A percentile compares a stretch with the other conserved stretches of the same genome.
Evolutionary conservation across 208 protist genomes (phyloP).

Genomic region (Acanthamoeba castellanii): DNA sequence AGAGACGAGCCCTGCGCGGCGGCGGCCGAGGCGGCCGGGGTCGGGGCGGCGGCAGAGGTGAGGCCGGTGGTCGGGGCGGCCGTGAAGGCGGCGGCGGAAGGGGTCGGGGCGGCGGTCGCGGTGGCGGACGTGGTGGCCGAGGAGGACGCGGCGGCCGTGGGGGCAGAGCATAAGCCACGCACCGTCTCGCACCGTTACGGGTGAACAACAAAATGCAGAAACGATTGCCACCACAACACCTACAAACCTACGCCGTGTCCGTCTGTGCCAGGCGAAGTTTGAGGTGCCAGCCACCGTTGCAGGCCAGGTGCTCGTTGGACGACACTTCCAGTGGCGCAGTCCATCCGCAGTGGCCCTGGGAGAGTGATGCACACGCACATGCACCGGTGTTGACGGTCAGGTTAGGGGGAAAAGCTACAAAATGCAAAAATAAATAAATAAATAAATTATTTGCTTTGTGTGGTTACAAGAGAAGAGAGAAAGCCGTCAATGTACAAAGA

Average conservation of each 20-base stretch:
- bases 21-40: not conserved
- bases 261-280: not conserved
- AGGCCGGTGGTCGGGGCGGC: not conserved
- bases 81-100: not conserved
- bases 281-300: slow-evolving; percentile 5
- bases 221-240: too few species aligned
- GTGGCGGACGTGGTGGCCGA: not conserved
- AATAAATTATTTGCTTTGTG: too few species aligned
- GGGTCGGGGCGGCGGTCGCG: too few species aligned
- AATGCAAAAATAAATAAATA: too few species aligned
- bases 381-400: not conserved
- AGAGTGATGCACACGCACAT: not conserved
- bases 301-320: not conserved
- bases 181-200: too few species aligned
- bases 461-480: too few species aligned
- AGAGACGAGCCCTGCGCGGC: not conserved
- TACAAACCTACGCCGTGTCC: not conserved
- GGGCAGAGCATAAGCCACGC: too few species aligned
- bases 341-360: not conserved
- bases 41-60: not conserved
- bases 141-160: not conserved
- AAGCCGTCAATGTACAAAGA: not conserved
- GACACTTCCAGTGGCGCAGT: not conserved
- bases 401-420: not conserved
- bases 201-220: too few species aligned